phyloP scores from a whole-genome alignment of 306 rosid species.

The Geum urbanum region DNA sequence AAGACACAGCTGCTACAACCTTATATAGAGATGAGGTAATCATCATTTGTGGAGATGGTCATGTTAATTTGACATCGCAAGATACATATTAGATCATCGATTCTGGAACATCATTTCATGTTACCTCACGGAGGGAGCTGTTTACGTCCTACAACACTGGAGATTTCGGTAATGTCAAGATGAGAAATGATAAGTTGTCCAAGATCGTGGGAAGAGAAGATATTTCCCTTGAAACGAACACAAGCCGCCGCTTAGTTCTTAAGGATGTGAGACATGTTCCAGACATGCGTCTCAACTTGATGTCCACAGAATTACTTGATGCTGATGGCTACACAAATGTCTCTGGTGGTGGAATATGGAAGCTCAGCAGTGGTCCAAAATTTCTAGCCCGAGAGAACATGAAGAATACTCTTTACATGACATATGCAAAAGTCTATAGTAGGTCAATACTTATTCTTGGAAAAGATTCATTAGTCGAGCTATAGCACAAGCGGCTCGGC shows the following conservation, averaged over 20 bases:
- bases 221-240: conserved; percentile 5
- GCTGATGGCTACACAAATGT: background rate
- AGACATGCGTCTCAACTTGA: conserved; percentile 3
- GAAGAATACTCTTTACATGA: background rate
- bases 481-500: conserved; percentile 5
- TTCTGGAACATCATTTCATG: background rate
- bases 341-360: conserved; percentile 10
- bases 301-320: background rate
- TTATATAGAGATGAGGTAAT: too few relatives aligned
- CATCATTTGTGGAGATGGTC: too few relatives aligned
- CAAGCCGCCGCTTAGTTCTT: background rate
- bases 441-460: background rate
- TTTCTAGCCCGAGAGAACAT: background rate
- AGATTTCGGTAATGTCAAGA: conserved; percentile 3
- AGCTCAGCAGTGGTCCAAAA: background rate
- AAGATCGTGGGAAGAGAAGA: conserved; percentile 5
- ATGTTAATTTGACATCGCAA: background rate
- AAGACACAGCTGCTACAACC: too few relatives aligned
- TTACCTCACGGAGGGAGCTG: background rate
- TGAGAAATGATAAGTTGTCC: conserved; percentile 6
- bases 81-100: conserved; percentile 19
- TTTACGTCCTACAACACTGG: conserved; percentile 7
- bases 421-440: background rate
- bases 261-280: conserved; percentile 22
- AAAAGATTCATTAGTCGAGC: background rate